Percentiles rank a stretch among this genome's conserved stretches.
Conservation (phyloP, 352 stramenopile species). For the Phytophthora kernoviae region DNA sequence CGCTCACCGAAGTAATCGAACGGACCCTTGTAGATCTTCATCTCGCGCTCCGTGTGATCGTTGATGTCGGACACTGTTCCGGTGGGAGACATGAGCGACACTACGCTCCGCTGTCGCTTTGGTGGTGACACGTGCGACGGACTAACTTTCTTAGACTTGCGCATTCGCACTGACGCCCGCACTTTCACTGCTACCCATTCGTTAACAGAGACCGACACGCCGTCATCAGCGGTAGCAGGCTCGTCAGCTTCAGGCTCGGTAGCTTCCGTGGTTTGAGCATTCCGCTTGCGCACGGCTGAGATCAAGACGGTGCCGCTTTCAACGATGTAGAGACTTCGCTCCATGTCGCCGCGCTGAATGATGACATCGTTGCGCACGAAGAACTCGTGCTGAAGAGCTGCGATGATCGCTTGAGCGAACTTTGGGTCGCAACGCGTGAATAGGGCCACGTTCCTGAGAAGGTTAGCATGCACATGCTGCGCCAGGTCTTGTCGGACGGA, state of each 20-base stretch:
- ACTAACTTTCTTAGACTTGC: constrained; percentile 16
- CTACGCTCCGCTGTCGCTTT: constrained; percentile 23
- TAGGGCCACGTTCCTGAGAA: constrained; percentile 63
- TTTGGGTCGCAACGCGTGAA: constrained; percentile 63
- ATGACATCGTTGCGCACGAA: constrained; percentile 81
- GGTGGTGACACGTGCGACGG: not conserved
- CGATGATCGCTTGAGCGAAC: constrained; percentile 63
- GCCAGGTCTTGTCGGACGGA: constrained; percentile 64
- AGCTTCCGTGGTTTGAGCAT: constrained; percentile 1
- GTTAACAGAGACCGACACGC: constrained; percentile 38
- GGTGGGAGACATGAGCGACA: constrained; percentile 27
- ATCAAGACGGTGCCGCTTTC: constrained; percentile 74
- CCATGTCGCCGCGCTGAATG: constrained; percentile 64
- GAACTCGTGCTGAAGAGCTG: constrained; percentile 72
- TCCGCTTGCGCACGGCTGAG: constrained; percentile 41
- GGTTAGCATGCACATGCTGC: constrained; percentile 62
- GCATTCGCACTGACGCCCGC: constrained; percentile 11
- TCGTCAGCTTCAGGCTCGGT: constrained; percentile 15
- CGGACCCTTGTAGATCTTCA: constrained; percentile 74
- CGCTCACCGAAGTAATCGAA: constrained; percentile 83
- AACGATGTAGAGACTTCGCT: constrained; percentile 70
- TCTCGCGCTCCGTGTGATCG: constrained; percentile 37
- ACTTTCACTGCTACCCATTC: constrained; percentile 33
- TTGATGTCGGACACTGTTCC: constrained; percentile 36
- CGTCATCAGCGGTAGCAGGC: constrained; percentile 2